Conservation (phyloP, 352 stramenopile species). For the Phytopythium oedochilum region DNA sequence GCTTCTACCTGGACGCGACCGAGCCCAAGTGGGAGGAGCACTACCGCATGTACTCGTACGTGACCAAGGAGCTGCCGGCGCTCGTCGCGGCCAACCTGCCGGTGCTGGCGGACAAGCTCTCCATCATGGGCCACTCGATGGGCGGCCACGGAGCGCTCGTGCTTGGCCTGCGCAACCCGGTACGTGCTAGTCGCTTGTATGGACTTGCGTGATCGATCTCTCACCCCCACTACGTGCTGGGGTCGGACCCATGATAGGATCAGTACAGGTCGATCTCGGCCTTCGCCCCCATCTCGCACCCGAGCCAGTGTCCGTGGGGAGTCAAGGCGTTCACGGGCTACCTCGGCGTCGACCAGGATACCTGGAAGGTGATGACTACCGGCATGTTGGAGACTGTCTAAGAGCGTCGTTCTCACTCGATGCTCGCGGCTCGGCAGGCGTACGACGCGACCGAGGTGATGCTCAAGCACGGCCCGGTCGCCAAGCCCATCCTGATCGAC, state of each 20-base stretch:
- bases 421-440: slow-evolving; percentile 13
- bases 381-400: too few relatives aligned
- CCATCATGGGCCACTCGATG: slow-evolving; percentile 97
- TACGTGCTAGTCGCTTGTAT: slow-evolving; percentile 20
- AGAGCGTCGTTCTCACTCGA: too few relatives aligned
- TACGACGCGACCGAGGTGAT: slow-evolving; percentile 93
- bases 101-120: slow-evolving; percentile 72
- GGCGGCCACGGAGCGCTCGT: slow-evolving; percentile 96
- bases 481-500: slow-evolving; percentile 85
- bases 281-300: slow-evolving; percentile 96
- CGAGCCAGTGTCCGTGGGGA: slow-evolving; percentile 95
- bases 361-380: slow-evolving; percentile 52
- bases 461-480: slow-evolving; percentile 49
- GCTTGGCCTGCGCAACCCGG: slow-evolving; percentile 89
- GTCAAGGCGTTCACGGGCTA: slow-evolving; percentile 98
- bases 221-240: too few relatives aligned
- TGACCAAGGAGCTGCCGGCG: slow-evolving; percentile 93
- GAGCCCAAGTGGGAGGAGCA: slow-evolving; percentile 88
- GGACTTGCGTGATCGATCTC: too few relatives aligned
- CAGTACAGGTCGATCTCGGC: slow-evolving; percentile 93
- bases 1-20: slow-evolving; percentile 98
- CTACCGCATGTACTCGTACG: slow-evolving; percentile 98
- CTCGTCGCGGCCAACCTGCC: slow-evolving; percentile 89
- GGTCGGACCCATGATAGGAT: slow-evolving; percentile 16
- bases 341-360: slow-evolving; percentile 88